Evolutionary conservation across 164 flowering plant genomes (phyloP), one percentile per base, ranked within the genome.

Genomic region (Stephania yunnanensis): DNA sequence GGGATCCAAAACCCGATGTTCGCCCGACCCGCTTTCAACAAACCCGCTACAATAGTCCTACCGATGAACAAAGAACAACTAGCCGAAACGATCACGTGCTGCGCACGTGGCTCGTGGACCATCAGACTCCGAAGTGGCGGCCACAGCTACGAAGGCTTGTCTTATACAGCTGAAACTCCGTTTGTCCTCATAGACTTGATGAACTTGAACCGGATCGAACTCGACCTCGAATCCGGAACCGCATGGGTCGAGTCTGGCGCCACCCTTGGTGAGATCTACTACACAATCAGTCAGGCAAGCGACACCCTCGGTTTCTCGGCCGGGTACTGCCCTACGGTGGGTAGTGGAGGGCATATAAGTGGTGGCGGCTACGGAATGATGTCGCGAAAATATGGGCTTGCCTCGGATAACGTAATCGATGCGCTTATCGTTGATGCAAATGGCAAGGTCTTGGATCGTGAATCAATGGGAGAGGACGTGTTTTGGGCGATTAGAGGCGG

Each of bases 101-200:
- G 69, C 7, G 73, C 68, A n/a, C 42, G 44, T 20, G 63, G 71
- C 1, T 73, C 74, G 44, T 76, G 71, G 77, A 64, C 68, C n/a
- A 65, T 80, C 3, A 52, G 79, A 67, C 42, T 77, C 8, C 46
- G 82, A 45, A 69, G 79, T 30, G 81, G 78, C 1, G 78, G 76
- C 11, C 78, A 79, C 66, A 75, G 78, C 55, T 80, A 72, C 46
- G 81, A 79, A 63, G 78, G 76, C 25, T 50, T 80, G 13, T 77
- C 82, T 36, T 53, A 75, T 61, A 30, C n/a, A 44, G 76, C 72
- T n/a, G 72, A 76, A 29, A 65, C 48, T 10, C 79, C 79, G 0
- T 77, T 80, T n/a, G 77, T 73, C 2, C 46, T 80, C 46, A 53
- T 76, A 8, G 82, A 77, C 68, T 30, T 76, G 68, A 77, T 77